Evolutionary conservation across 768 basidiomycete genomes (phyloP).

Genomic region (Suillus lakei): DNA sequence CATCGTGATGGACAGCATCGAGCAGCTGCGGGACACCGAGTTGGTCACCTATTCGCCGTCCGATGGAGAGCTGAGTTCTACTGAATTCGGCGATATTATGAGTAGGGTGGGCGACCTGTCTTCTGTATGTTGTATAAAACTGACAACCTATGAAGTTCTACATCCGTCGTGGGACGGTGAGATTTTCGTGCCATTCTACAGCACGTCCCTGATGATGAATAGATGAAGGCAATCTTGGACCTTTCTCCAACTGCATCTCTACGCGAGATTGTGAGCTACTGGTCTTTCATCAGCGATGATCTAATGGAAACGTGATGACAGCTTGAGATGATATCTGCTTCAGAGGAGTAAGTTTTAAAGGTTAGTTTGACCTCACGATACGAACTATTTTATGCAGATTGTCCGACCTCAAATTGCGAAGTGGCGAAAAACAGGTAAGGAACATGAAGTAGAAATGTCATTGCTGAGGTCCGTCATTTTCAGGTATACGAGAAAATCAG

Average conservation of each 20-base stretch:
- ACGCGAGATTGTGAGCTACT: conserved; percentile 65
- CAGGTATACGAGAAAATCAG: conserved; percentile 70
- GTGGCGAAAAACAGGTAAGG: conserved; percentile 73
- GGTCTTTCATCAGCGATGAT: conserved; percentile 2
- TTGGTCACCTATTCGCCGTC: conserved; percentile 54
- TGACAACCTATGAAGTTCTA: conserved; percentile 57
- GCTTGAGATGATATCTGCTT: conserved; percentile 67
- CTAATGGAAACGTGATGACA: conserved; percentile 27
- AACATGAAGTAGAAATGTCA: not conserved
- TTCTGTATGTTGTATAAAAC: conserved; percentile 10
- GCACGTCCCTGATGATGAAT: conserved; percentile 9
- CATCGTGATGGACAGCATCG: conserved; percentile 70
- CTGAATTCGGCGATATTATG: conserved; percentile 86
- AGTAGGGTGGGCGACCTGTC: conserved; percentile 61
- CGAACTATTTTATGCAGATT: conserved; percentile 48
- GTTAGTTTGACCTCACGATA: not conserved
- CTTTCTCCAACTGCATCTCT: conserved; percentile 58
- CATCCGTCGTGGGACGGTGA: conserved; percentile 70
- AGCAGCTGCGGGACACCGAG: conserved; percentile 60
- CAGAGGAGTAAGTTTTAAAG: conserved; percentile 62
- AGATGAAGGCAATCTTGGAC: conserved; percentile 74
- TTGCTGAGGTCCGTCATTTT: not conserved
- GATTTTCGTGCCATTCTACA: conserved; percentile 14
- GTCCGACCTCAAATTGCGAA: conserved; percentile 67
- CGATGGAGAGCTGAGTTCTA: conserved; percentile 56